These are phyloP conservation scores for Cystoisospora suis DNA, from an alignment of 169 alveolate genomes.

Conservation along the genomic window DNA sequence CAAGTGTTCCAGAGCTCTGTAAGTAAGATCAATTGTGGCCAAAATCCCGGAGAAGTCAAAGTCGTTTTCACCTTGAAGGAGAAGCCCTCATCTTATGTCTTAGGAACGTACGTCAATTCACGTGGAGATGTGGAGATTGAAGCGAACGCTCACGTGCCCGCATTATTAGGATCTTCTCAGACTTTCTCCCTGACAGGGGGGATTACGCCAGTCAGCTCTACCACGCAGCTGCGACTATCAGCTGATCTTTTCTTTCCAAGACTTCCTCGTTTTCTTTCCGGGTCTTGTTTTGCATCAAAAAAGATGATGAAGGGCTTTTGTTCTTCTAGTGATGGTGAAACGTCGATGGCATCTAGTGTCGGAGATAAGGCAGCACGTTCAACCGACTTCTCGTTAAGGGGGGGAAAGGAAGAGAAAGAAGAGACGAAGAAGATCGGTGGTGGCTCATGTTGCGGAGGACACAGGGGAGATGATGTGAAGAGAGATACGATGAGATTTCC, in stretches of 20 bases:
- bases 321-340: not conserved
- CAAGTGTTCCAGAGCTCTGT: not conserved
- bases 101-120: slow-evolving; percentile 26
- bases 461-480: not conserved
- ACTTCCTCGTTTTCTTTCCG: not conserved
- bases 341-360: not conserved
- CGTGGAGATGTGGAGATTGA: slow-evolving; percentile 21
- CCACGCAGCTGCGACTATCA: not conserved
- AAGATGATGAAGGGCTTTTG: too few species aligned
- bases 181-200: slow-evolving; percentile 17
- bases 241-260: slow-evolving; percentile 3
- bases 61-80: not conserved
- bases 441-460: too few species aligned
- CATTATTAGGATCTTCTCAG: not conserved
- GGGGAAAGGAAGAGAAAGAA: too few species aligned
- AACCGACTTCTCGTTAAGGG: too few species aligned
- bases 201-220: slow-evolving; percentile 1
- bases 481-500: too few species aligned
- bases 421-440: not conserved
- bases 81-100: not conserved
- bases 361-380: not conserved
- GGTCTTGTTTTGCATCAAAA: not conserved
- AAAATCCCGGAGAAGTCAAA: not conserved
- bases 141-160: slow-evolving; percentile 25
- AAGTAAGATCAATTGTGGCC: not conserved